Percentiles rank a stretch among this genome's conserved stretches.
Conservation (phyloP, 306 rosid genomes). For the Sphenostylis stenocarpa region DNA sequence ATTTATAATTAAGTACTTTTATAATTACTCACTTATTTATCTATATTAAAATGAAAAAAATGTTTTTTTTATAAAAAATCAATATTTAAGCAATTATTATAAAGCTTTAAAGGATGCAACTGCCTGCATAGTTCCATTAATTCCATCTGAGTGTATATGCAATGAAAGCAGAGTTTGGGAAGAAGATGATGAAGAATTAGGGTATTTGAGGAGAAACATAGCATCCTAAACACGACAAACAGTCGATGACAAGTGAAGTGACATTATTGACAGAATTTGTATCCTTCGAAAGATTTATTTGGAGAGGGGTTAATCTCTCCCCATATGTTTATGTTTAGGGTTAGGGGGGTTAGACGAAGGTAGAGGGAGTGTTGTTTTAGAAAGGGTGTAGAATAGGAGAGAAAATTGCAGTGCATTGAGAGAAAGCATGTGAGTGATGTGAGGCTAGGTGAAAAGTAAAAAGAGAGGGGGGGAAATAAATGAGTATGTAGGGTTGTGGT, state of each 20-base stretch:
- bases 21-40: no score
- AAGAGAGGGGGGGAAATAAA: slow-evolving; percentile 48
- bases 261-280: neutral
- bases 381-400: neutral
- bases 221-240: neutral
- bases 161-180: no score
- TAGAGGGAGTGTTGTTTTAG: neutral
- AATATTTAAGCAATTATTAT: no score
- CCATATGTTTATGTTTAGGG: neutral
- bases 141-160: no score
- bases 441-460: slow-evolving; percentile 31
- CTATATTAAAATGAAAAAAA: no score
- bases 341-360: slow-evolving; percentile 28
- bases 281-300: neutral
- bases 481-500: slow-evolving; percentile 36
- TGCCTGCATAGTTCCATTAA: no score
- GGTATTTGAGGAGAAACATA: no score
- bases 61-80: no score
- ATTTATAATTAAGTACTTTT: no score
- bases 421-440: slow-evolving; percentile 41
- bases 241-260: neutral
- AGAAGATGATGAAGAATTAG: no score
- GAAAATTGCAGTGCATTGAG: neutral
- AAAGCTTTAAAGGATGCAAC: no score
- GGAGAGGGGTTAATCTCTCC: neutral